phyloP scores from a whole-genome alignment of 2,329 filamentous ascomycete species.

The Venturia nashicola region DNA sequence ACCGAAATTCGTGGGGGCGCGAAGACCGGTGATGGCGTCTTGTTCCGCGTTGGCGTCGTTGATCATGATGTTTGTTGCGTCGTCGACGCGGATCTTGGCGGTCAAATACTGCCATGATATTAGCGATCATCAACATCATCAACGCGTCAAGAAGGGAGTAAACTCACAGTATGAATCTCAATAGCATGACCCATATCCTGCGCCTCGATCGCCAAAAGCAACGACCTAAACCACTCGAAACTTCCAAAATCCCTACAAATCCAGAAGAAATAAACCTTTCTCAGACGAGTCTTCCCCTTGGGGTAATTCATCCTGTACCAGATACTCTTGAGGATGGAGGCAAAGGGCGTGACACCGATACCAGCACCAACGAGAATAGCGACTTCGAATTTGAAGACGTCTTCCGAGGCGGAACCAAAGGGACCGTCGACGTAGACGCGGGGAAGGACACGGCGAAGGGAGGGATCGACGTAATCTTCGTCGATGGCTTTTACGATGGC shows the following conservation, averaged over 20 bases:
- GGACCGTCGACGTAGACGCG: conserved; percentile 75
- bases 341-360: conserved; percentile 41
- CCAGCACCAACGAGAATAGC: conserved; percentile 38
- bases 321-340: conserved; percentile 60
- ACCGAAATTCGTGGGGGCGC: conserved; percentile 75
- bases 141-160: neutral
- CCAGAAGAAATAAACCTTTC: conserved; percentile 91
- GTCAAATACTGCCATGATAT: conserved; percentile 52
- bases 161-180: conserved; percentile 63
- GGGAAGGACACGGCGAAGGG: conserved; percentile 60
- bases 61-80: conserved; percentile 87
- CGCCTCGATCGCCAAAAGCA: conserved; percentile 73
- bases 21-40: conserved; percentile 71
- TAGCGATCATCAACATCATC: neutral
- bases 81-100: conserved; percentile 74
- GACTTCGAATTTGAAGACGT: conserved; percentile 61
- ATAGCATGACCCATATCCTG: conserved; percentile 76
- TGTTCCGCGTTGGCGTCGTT: conserved; percentile 76
- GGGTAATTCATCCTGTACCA: conserved; percentile 91
- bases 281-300: conserved; percentile 62
- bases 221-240: conserved; percentile 80
- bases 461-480: conserved; percentile 53
- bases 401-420: conserved; percentile 75
- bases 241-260: conserved; percentile 79
- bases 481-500: conserved; percentile 61